Evolutionary conservation across 805 yeast species (phyloP), one percentile per base, ranked within the genome.

Genomic region (Lipomyces kockii): DNA sequence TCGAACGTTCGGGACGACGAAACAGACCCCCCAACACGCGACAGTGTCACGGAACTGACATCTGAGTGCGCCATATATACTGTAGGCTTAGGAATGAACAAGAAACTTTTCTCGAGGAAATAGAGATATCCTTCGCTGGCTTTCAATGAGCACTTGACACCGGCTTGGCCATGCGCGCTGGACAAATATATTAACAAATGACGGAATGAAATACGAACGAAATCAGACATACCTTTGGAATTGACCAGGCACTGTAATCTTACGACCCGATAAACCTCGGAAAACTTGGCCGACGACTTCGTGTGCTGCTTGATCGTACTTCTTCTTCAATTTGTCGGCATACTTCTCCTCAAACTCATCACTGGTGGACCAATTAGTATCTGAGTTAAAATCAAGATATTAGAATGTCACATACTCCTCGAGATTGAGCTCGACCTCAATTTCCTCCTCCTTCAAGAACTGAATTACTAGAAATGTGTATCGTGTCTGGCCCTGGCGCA

Each of bases 401-500:
- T 57, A 43, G 11, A 25, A 32, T 11, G 7, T 9, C 22, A 64
- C 69, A 8, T 65, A 65, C 56, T 93, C 97, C 52, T 88, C 87
- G 25, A 95, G 78, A 76, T 95, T 93, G 74, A 95, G 83, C 76
- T 92, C 97, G 51, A 94, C 88, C 78, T 92, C 97, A 60, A 91
- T 85, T 76, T 91, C 97, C 78, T 95, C 99, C 71, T 92, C 97
- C 63, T 88, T 86, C 68, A 89, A 86, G 76, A 95, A 91, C 80
- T 95, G 99, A 78, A 94, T 80, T 14, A 92, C 94, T 76, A 95
- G 82, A 78, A 91, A 95, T 53, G 97, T 97, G 76, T 95, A 94
- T 68, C 97, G 86, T 0, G 99, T 95, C 80, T 95, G 98, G 64
- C 99, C 99, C 80, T 95, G 99, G 78, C 98, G 88, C 71, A 95